Evolutionary conservation across 176 grass and related monocot species (phyloP), one percentile per base, ranked within the genome.

Genomic region (Triticum monococcum): DNA sequence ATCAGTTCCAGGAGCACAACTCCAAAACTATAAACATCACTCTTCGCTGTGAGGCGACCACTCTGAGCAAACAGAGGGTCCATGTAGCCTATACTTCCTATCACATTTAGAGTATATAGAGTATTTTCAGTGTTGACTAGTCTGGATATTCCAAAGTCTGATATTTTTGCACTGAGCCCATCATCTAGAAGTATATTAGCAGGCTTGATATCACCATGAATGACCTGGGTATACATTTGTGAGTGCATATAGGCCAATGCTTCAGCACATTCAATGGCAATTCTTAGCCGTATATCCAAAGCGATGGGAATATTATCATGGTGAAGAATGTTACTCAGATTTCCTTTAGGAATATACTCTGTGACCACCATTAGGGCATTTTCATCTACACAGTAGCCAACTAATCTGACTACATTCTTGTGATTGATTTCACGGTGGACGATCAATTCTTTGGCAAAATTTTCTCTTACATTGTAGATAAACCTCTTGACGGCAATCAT

Each of bases 201-300:
- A 62, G 81, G 81, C 24, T 83, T 83, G 35, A 83, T 62, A 13
- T 83, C 81, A 12, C 81, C 54, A 41, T 83, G 68, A 4, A 83
- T 83, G 18, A 83, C 68, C 35, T 73, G 52, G n/a, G 81, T 45
- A 5, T 56, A 61, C 52, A 83, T 83, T 38, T 83, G 36, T 20
- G 68, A 83, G n/a, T 83, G 81, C 81, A 83, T 83, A 36, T 83
- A 74, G 1, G 1, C 13, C 81, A 83, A 43, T 0, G 81, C 68
- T 12, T 83, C 68, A 0, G 81, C 68, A 45, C 68, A 83, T 6
- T 74, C 68, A 8, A 13, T 37, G 54, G 81, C 68, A 7, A 83
- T 74, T 17, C 35, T 28, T 6, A 83, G 24, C 14, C 81, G 5
- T 11, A 7, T 9, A 5, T 30, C 35, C 5, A 83, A 25, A 22